Conservation (phyloP, 176 grass and related monocot genomes). For the Oryza coarctata region DNA sequence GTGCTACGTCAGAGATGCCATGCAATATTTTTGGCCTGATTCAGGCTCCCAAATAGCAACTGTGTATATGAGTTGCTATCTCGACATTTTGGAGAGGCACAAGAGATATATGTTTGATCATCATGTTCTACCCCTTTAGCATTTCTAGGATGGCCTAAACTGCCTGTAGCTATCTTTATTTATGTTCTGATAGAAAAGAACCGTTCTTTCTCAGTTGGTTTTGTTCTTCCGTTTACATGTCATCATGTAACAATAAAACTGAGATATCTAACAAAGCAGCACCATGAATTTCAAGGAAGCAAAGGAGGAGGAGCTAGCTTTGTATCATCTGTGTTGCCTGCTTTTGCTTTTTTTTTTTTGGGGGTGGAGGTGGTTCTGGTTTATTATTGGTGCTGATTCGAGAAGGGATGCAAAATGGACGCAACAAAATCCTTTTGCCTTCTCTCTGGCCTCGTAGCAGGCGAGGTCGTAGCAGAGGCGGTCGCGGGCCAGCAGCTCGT, state of each 20-base stretch:
- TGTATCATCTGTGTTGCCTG: not conserved
- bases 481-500: no score
- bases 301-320: not conserved
- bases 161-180: slow-evolving; percentile 48
- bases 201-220: slow-evolving; percentile 29
- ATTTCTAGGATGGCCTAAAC: slow-evolving; percentile 39
- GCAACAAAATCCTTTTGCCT: no score
- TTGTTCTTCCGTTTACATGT: slow-evolving; percentile 3
- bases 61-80: slow-evolving; percentile 36
- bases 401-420: not conserved
- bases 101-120: slow-evolving; percentile 18
- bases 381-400: not conserved
- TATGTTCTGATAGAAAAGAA: slow-evolving; percentile 52
- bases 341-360: not conserved
- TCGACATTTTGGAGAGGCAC: slow-evolving; percentile 45
- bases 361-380: no score
- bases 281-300: slow-evolving; percentile 27
- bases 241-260: slow-evolving; percentile 51
- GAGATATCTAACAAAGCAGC: slow-evolving; percentile 53
- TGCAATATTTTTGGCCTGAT: slow-evolving; percentile 20
- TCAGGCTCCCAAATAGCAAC: slow-evolving; percentile 21
- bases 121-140: slow-evolving; percentile 29
- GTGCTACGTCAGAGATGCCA: slow-evolving; percentile 8
- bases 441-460: no score
- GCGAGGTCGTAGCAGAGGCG: no score